Evolutionary conservation across 1,139 yeast genomes (phyloP), one percentile per base, ranked within the genome.

Genomic region (Blastobotrys elegans): DNA sequence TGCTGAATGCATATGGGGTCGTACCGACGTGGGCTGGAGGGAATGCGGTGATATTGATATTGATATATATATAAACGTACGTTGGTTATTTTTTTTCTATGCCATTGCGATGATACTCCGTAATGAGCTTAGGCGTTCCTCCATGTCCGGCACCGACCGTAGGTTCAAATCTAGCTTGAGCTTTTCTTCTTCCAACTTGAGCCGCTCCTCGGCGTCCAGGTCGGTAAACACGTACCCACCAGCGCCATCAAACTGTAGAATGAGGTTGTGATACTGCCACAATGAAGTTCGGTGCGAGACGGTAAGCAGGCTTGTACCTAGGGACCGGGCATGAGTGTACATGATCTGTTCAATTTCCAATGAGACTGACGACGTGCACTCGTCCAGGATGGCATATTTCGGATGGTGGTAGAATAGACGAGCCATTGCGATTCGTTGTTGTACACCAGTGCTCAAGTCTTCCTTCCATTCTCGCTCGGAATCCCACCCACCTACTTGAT

Each of bases 361-460:
- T 0, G 96, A 82, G 1, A 89, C 95, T 1, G 96, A 92, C 5
- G 96, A 87, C 0, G 97, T 90, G 67, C 97, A 90, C 68, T 90
- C 97, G 68, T 90, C 97, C 55, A 90, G 72, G 26, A 90, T 96
- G 0, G 97, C 97, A 72, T 88, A 90, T 66, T 81, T 84, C 2
- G 97, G 97, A 60, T 76, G 77, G 64, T 90, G 97, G 62, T 89
- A 90, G 62, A 85, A 90, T 65, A 90, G 73, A 58, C 97, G 76
- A 2, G 95, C 96, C 88, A 90, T 84, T 14, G 97, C 97, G 58
- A 90, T 75, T 59, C 96, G 74, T 65, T 90, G 97, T 65, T 90
- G 97, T 20, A 92, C 95, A 35, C 97, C 97, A 55, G 84, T 82
- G 1, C 95, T 84, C 53, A 90, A 72, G 56, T 89, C 89, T 59